A percentile compares a stretch with the other conserved stretches of the same genome.
phyloP scores from a whole-genome alignment of 306 rosid species.

The Sicyos edulis region DNA sequence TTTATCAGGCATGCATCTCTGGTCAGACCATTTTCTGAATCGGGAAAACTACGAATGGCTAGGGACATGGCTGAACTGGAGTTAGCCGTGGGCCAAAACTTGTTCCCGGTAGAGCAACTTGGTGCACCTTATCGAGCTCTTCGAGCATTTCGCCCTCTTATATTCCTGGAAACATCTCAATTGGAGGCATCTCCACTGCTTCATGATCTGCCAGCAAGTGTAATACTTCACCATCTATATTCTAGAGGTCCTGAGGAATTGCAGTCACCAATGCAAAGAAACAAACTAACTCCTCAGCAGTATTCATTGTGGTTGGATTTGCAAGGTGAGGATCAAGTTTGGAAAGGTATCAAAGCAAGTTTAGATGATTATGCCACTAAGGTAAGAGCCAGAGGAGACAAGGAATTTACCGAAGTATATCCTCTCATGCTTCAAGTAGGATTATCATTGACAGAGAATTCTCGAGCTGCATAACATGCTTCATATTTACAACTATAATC shows the following conservation, averaged over 20 bases:
- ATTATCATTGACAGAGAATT: constrained; percentile 53
- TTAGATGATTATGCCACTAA: constrained; percentile 80
- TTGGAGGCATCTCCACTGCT: constrained; percentile 79
- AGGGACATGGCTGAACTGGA: constrained; percentile 99
- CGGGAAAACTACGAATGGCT: constrained; percentile 97
- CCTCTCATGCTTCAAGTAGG: constrained; percentile 91
- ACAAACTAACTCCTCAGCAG: constrained; percentile 70
- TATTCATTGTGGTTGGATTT: constrained; percentile 96
- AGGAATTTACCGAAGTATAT: constrained; percentile 84
- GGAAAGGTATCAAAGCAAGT: constrained; percentile 91
- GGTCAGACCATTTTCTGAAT: constrained; percentile 93
- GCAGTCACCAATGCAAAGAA: constrained; percentile 90
- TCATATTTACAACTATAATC: constrained; percentile 23
- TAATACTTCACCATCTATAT: constrained; percentile 86
- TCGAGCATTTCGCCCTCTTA: constrained; percentile 85
- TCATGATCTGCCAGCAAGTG: constrained; percentile 85
- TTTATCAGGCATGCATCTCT: constrained; percentile 96
- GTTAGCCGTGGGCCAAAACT: constrained; percentile 85
- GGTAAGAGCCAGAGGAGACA: constrained; percentile 84
- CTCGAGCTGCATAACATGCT: constrained; percentile 33
- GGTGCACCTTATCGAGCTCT: constrained; percentile 95
- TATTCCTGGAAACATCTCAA: constrained; percentile 93
- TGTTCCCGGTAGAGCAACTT: constrained; percentile 92
- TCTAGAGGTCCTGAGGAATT: constrained; percentile 80
- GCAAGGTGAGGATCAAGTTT: constrained; percentile 92